Evolutionary conservation across 2,329 filamentous ascomycete genomes (phyloP).

Genomic region (Tolypocladium nubicola): DNA sequence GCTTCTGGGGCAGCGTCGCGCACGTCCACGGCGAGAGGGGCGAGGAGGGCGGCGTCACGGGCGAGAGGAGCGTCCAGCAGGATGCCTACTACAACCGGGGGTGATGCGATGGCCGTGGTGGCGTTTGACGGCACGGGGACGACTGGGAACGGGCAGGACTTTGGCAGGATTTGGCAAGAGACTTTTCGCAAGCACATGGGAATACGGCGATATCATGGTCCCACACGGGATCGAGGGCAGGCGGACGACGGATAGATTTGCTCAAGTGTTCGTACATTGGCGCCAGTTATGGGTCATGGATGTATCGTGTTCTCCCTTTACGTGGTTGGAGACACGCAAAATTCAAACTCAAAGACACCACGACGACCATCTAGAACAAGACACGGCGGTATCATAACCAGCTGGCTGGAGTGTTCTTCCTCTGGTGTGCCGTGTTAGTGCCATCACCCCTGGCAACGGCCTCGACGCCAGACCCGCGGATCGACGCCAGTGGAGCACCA

Average conservation of each 20-base stretch:
- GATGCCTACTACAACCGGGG: constrained; percentile 37
- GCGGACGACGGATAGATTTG: neutral
- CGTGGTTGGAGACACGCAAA: no score
- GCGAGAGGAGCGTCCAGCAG: constrained; percentile 28
- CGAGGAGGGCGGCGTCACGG: constrained; percentile 23
- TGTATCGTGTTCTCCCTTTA: no score
- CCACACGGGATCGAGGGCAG: neutral
- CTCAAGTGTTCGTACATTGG: neutral
- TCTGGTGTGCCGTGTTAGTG: neutral
- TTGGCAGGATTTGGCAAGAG: neutral
- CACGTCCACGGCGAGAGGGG: constrained; percentile 37
- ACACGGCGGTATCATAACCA: no score
- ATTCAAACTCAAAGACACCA: no score
- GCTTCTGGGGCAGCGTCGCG: constrained; percentile 52
- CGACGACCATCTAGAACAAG: neutral
- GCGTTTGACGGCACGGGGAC: neutral
- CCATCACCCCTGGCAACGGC: constrained; percentile 3
- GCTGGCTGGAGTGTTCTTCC: no score
- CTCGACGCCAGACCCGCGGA: neutral
- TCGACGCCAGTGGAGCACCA: neutral
- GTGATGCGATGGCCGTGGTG: neutral
- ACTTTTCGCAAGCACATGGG: constrained; percentile 2
- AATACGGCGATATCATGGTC: neutral
- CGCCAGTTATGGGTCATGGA: no score
- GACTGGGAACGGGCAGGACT: neutral